Conservation (phyloP, 164 flowering plant genomes). For the Vitis labrusca region DNA sequence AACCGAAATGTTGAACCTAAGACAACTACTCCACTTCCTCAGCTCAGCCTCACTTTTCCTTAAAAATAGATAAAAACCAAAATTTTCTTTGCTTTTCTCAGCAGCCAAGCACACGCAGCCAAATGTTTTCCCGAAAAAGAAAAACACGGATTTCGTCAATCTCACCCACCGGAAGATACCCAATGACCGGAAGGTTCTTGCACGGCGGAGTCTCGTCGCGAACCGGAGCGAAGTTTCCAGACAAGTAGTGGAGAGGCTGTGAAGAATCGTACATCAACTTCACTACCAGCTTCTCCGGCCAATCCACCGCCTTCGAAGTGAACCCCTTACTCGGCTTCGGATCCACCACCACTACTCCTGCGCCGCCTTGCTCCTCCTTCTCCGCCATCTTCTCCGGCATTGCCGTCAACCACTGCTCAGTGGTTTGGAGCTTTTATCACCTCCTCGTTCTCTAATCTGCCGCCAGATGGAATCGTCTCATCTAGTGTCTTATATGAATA, state of each 20-base stretch:
- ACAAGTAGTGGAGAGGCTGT: constrained; percentile 58
- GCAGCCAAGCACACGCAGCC: too few relatives aligned
- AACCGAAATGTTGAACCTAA: too few relatives aligned
- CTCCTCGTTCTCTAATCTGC: constrained; percentile 6
- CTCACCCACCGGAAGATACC: constrained; percentile 62
- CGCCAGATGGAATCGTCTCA: not conserved
- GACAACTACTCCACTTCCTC: too few relatives aligned
- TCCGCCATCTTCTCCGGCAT: constrained; percentile 13
- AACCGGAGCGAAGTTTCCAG: constrained; percentile 84
- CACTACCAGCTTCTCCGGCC: constrained; percentile 60
- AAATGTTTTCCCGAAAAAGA: not conserved
- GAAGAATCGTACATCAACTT: constrained; percentile 63
- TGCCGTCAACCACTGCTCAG: not conserved
- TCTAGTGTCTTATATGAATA: not conserved
- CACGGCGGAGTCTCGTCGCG: constrained; percentile 74
- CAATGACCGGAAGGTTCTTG: constrained; percentile 56
- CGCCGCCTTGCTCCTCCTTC: constrained; percentile 17
- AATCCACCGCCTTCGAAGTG: constrained; percentile 45
- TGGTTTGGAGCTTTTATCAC: too few relatives aligned
- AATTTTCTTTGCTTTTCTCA: too few relatives aligned
- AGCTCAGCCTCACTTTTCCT: too few relatives aligned
- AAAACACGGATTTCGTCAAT: not conserved
- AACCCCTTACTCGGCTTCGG: constrained; percentile 73
- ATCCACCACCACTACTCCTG: constrained; percentile 46
- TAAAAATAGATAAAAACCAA: too few relatives aligned